Evolutionary conservation across 2,329 filamentous ascomycete genomes (phyloP).

Genomic region (Acephala macrosclerotiorum): DNA sequence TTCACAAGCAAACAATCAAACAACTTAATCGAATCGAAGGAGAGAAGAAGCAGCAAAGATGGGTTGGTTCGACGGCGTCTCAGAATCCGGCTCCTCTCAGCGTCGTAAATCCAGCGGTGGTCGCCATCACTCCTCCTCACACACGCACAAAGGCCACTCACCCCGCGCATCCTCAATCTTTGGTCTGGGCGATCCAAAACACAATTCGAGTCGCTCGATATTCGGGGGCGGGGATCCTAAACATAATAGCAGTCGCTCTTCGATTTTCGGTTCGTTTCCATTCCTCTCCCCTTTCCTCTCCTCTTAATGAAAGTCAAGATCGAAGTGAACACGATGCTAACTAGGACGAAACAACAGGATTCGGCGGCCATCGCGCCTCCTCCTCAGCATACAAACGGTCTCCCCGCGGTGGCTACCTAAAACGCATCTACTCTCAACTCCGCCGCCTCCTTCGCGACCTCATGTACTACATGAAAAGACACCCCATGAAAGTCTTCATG

Average conservation of each 20-base stretch:
- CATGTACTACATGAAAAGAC: slow-evolving; percentile 78
- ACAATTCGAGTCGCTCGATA: slow-evolving; percentile 50
- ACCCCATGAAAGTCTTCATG: slow-evolving; percentile 88
- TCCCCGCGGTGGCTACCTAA: slow-evolving; percentile 80
- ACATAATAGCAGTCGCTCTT: slow-evolving; percentile 51
- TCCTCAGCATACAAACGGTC: slow-evolving; percentile 79
- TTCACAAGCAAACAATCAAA: not conserved
- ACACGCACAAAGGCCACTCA: slow-evolving; percentile 15
- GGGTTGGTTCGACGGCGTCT: slow-evolving; percentile 54
- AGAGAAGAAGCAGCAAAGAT: slow-evolving; percentile 40
- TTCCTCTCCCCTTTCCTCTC: not conserved
- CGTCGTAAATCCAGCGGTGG: slow-evolving; percentile 36
- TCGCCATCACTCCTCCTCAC: slow-evolving; percentile 24
- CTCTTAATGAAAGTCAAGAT: not conserved
- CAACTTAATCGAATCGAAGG: not conserved
- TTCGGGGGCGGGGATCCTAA: slow-evolving; percentile 50
- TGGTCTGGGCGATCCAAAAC: slow-evolving; percentile 27
- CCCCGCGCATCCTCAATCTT: slow-evolving; percentile 29
- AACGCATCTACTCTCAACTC: slow-evolving; percentile 76
- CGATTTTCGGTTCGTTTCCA: slow-evolving; percentile 44
- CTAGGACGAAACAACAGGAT: too few relatives aligned
- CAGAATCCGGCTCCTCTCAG: slow-evolving; percentile 39
- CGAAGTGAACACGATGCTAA: too few relatives aligned
- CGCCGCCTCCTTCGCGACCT: slow-evolving; percentile 83
- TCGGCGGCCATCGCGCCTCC: slow-evolving; percentile 36